Base-by-base conservation (phyloP, 768 basidiomycete genomes). In the Strobilomyces echinocephalus region DNA sequence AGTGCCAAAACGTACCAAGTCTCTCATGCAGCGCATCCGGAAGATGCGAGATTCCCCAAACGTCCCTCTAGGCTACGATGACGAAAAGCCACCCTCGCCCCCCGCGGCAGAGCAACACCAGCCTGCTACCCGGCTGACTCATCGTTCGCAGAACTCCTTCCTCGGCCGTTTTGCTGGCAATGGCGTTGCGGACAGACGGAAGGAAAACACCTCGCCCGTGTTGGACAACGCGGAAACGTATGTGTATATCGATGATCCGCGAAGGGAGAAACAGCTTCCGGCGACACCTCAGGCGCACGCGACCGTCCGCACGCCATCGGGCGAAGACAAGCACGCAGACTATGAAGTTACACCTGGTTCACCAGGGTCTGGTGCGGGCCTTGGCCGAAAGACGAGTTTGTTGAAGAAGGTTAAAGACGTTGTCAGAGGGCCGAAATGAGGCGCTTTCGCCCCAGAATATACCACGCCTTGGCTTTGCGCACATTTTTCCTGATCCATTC, bases 1-100 rank as follows among this genome's bases (percentile, higher is more conserved):
- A 11, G 72, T 73, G 35, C 81, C 86, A 9, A 87, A 85, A 67
- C 85, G 91, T 28, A 82, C 81, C 60, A 91, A 84, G 70, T 91
- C 88, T 14, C 73, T 94, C 58, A 92, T 93, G 81, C 87, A 92
- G 43, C 87, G 91, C 51, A 88, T 94, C 65, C 83, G 88, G 54
- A 88, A 84, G 71, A 91, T 92, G 88, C 84, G 90, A 34, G 90
- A 92, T 62, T 73, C 84, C 9, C 90, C 90, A 10, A 92, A 91
- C 57, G 83, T 91, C 1, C 90, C 90, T 15, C 79, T 88, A n/a
- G 70, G 66, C 26, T 69, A 74, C 34, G 76, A 78, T n/a, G 56
- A 60, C 30, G 69, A 74, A 30, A 76, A 73, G 21, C 73, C 72
- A 8, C 74, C 74, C 10, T 81, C 81, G 1, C 74, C 78, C 1